Conservation (phyloP, 352 stramenopile genomes). For the Aphanomyces cochlioides region DNA sequence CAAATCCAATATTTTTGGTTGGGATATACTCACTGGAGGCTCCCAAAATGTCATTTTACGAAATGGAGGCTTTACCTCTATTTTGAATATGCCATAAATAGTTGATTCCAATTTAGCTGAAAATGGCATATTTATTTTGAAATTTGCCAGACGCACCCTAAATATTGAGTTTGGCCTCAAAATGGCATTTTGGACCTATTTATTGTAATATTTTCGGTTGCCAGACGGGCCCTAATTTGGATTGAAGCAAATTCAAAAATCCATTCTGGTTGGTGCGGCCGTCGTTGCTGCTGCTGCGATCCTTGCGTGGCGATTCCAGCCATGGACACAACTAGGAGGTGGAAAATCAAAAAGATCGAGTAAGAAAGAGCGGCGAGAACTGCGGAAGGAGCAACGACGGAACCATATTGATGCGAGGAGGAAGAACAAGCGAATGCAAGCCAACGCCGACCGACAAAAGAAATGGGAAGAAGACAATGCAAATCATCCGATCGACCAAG, state of each 20-base stretch:
- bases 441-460: slow-evolving; percentile 3
- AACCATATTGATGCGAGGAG: slow-evolving; percentile 2
- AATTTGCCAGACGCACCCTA: too few species aligned
- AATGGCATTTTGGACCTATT: too few species aligned
- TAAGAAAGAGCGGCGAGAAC: slow-evolving; percentile 18
- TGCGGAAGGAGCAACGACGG: slow-evolving; percentile 21
- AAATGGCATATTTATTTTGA: too few species aligned
- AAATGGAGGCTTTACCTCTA: too few species aligned
- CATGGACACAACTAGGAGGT: background rate
- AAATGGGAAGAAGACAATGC: background rate
- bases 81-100: too few species aligned
- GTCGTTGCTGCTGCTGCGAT: background rate
- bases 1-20: too few species aligned
- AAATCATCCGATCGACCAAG: slow-evolving; percentile 11
- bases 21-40: too few species aligned
- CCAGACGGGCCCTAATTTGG: too few species aligned
- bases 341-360: background rate
- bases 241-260: background rate
- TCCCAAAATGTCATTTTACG: too few species aligned
- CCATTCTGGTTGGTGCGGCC: background rate
- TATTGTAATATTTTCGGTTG: too few species aligned
- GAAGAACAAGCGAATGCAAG: slow-evolving; percentile 10
- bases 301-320: background rate
- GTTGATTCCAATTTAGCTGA: too few species aligned
- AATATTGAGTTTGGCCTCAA: too few species aligned